phyloP scores from a whole-genome alignment of 139 green algal genomes.

The Coelastrella sp. region DNA sequence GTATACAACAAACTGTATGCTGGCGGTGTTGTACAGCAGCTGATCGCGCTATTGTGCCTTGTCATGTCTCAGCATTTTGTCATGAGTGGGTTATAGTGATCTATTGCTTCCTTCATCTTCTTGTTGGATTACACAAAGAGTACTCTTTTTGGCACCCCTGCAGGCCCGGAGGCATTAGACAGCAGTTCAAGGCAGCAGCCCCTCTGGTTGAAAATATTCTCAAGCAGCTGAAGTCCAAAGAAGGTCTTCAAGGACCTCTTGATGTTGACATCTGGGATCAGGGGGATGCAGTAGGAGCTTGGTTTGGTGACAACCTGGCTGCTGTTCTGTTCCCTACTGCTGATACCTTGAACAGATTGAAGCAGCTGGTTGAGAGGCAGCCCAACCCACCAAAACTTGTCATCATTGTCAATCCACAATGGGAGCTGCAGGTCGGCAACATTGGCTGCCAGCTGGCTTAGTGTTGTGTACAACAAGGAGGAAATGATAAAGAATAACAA shows the following conservation, averaged over 20 bases:
- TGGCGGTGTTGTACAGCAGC: neutral
- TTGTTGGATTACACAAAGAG: too few species aligned
- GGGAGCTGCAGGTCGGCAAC: slow-evolving; percentile 42
- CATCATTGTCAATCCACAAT: slow-evolving; percentile 82
- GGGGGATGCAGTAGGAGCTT: slow-evolving; percentile 81
- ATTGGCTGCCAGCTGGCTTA: neutral
- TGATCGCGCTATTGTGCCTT: neutral
- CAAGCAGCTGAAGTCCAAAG: slow-evolving; percentile 66
- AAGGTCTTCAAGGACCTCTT: slow-evolving; percentile 70
- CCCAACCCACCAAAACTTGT: slow-evolving; percentile 61
- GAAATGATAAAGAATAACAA: neutral
- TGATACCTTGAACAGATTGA: slow-evolving; percentile 68
- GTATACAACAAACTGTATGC: neutral
- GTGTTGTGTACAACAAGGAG: neutral
- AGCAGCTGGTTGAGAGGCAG: slow-evolving; percentile 54
- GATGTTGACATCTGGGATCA: slow-evolving; percentile 77
- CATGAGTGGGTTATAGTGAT: too few species aligned
- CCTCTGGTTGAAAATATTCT: slow-evolving; percentile 84
- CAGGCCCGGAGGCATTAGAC: slow-evolving; percentile 86
- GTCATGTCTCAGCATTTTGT: too few species aligned
- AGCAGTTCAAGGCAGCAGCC: slow-evolving; percentile 89
- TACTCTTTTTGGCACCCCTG: neutral
- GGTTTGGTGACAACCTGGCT: slow-evolving; percentile 69
- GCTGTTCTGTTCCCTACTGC: slow-evolving; percentile 86
- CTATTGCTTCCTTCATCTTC: too few species aligned